phyloP scores from a whole-genome alignment of 805 yeast species.

The Candida chauliodis region DNA sequence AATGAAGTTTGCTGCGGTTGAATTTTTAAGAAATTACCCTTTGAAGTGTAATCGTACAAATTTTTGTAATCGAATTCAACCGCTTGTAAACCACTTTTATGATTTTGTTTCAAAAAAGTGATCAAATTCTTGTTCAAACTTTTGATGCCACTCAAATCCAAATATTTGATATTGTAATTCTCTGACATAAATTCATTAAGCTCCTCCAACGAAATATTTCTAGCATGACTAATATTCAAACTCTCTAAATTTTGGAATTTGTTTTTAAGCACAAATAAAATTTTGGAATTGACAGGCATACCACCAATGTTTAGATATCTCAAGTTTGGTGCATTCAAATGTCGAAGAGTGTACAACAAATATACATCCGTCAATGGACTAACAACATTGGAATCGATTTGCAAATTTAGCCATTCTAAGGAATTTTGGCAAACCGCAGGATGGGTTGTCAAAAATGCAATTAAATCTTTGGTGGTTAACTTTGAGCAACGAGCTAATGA shows the following conservation, averaged over 20 bases:
- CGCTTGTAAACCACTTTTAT: constrained; percentile 42
- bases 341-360: constrained; percentile 41
- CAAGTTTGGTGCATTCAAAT: constrained; percentile 43
- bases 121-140: constrained; percentile 47
- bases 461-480: constrained; percentile 67
- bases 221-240: constrained; percentile 39
- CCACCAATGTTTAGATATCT: constrained; percentile 62
- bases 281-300: constrained; percentile 47
- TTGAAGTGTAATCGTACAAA: constrained; percentile 45
- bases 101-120: constrained; percentile 25
- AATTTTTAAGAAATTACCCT: constrained; percentile 29
- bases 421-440: constrained; percentile 52
- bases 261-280: constrained; percentile 34
- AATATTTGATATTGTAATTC: constrained; percentile 40
- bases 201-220: constrained; percentile 32
- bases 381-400: constrained; percentile 60
- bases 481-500: constrained; percentile 57
- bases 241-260: constrained; percentile 41
- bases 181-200: constrained; percentile 31
- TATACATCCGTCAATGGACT: constrained; percentile 53
- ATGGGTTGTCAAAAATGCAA: constrained; percentile 67
- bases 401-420: constrained; percentile 64
- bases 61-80: constrained; percentile 63
- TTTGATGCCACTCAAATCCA: constrained; percentile 67
- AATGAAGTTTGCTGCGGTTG: constrained; percentile 29